Evolutionary conservation across 495 filamentous ascomycete genomes (phyloP).

Genomic region (Aspergillus coremiiformis): DNA sequence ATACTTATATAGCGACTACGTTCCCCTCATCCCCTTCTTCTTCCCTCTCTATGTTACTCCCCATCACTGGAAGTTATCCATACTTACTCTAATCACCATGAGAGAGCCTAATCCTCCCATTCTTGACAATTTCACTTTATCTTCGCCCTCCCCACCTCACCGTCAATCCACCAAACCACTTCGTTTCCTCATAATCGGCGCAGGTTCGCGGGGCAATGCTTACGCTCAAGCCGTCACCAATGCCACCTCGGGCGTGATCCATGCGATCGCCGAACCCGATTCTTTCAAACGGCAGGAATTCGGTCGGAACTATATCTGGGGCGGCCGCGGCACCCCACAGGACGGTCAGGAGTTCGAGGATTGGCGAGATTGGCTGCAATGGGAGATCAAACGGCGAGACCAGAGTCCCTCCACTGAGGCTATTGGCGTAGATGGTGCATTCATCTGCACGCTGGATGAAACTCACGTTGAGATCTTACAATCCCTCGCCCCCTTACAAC

Average conservation of each 20-base stretch:
- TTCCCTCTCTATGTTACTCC: neutral
- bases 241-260: conserved; percentile 55
- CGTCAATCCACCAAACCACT: conserved; percentile 11
- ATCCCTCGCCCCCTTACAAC: conserved; percentile 55
- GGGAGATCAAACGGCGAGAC: conserved; percentile 50
- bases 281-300: conserved; percentile 65
- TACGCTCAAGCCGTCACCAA: conserved; percentile 62
- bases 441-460: conserved; percentile 85
- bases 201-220: conserved; percentile 71
- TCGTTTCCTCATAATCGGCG: conserved; percentile 75
- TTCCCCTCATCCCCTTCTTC: neutral
- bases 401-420: neutral
- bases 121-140: neutral
- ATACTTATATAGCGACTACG: no score
- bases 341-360: conserved; percentile 58
- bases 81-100: conserved; percentile 20
- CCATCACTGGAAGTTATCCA: no score
- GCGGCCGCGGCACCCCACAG: conserved; percentile 26
- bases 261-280: conserved; percentile 76
- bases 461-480: conserved; percentile 73
- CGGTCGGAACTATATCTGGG: conserved; percentile 63
- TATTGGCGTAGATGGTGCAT: conserved; percentile 62
- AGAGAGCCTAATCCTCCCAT: conserved; percentile 19
- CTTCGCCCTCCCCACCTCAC: neutral
- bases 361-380: conserved; percentile 67